phyloP scores from a whole-genome alignment of 2,329 filamentous ascomycete genomes.

The Tolypocladium paradoxum region DNA sequence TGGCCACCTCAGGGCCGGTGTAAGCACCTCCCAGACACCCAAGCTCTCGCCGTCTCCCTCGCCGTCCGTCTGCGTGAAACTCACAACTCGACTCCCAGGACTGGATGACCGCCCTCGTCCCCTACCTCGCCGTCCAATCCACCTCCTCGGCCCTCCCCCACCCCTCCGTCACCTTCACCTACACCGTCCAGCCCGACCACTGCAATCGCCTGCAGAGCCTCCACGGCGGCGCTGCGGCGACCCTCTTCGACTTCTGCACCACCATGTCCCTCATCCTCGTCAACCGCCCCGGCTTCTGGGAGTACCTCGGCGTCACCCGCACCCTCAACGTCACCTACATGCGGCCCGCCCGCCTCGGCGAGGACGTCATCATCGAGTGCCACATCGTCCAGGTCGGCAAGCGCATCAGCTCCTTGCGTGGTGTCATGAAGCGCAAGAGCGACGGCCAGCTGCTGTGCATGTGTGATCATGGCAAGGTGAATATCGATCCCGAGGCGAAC shows the following conservation, averaged over 20 bases:
- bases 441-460: conserved; percentile 43
- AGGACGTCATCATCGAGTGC: conserved; percentile 40
- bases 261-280: conserved; percentile 46
- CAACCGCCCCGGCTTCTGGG: conserved; percentile 49
- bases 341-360: conserved; percentile 44
- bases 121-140: conserved; percentile 29
- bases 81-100: conserved; percentile 19
- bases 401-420: conserved; percentile 40
- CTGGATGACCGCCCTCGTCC: conserved; percentile 33
- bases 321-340: conserved; percentile 59
- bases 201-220: conserved; percentile 44
- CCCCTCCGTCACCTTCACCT: conserved; percentile 32
- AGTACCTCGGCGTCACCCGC: conserved; percentile 51
- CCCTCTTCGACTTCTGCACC: conserved; percentile 58
- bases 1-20: conserved; percentile 18
- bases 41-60: background rate
- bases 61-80: background rate
- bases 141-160: conserved; percentile 21
- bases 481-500: conserved; percentile 37
- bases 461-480: conserved; percentile 56
- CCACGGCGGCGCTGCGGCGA: conserved; percentile 53
- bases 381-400: conserved; percentile 48
- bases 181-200: conserved; percentile 38
- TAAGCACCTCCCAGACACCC: conserved; percentile 7
- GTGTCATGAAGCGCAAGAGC: conserved; percentile 40